Evolutionary conservation across 2,329 filamentous ascomycete species (phyloP).

Genomic region (Apiospora malaysiana): DNA sequence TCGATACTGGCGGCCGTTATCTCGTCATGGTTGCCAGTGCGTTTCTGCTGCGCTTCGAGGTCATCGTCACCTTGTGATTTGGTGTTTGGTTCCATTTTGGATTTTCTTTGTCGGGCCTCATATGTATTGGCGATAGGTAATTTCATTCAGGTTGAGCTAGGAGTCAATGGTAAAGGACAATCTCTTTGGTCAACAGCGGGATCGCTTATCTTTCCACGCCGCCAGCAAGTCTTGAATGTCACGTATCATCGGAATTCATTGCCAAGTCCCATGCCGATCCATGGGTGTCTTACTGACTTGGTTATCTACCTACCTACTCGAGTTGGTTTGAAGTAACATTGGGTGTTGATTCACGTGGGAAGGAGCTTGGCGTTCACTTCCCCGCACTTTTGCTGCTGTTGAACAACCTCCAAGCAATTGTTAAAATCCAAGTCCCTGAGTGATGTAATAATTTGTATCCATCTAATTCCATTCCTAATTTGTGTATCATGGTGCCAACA

Average conservation of each 20-base stretch:
- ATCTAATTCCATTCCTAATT: not conserved
- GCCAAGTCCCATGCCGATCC: not conserved
- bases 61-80: not conserved
- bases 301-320: not conserved
- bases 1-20: not conserved
- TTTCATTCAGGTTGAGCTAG: not conserved
- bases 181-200: not conserved
- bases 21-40: not conserved
- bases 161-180: not conserved
- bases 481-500: no score
- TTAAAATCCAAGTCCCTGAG: not conserved
- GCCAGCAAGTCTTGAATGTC: not conserved
- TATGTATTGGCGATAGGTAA: not conserved
- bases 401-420: not conserved
- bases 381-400: not conserved
- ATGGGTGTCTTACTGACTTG: not conserved
- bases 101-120: not conserved
- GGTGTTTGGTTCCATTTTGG: not conserved
- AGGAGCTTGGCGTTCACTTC: slow-evolving; percentile 6
- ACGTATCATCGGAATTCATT: not conserved
- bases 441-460: not conserved
- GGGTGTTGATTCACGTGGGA: not conserved
- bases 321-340: not conserved
- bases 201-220: not conserved
- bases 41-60: not conserved